Percentiles rank a stretch among this genome's conserved stretches.
Conservation (phyloP, 2,329 filamentous ascomycete genomes). For the Scedosporium apiospermum region DNA sequence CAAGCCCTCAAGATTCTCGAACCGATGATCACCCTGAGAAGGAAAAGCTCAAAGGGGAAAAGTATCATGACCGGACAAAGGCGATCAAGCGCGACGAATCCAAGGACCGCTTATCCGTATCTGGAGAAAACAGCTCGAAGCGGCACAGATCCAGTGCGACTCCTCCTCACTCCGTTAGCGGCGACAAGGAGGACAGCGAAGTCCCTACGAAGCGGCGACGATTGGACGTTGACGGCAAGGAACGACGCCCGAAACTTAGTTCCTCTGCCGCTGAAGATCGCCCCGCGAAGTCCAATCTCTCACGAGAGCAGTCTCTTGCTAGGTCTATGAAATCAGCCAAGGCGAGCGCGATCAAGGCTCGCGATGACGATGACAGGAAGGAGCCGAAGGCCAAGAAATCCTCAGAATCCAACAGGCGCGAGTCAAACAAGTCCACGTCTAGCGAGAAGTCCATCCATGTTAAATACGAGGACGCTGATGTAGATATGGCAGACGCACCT, state of each 20-base stretch:
- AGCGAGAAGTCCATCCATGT: slow-evolving; percentile 44
- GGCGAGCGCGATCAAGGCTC: slow-evolving; percentile 11
- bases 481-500: slow-evolving; percentile 41
- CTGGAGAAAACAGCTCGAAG: slow-evolving; percentile 45
- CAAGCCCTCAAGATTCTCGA: slow-evolving; percentile 39
- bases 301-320: slow-evolving; percentile 29
- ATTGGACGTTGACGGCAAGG: slow-evolving; percentile 43
- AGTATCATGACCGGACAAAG: slow-evolving; percentile 50
- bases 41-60: slow-evolving; percentile 35
- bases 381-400: slow-evolving; percentile 19
- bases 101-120: slow-evolving; percentile 40
- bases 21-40: slow-evolving; percentile 36
- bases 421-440: slow-evolving; percentile 28
- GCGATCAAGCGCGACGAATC: slow-evolving; percentile 53
- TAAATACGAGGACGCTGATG: slow-evolving; percentile 46
- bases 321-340: slow-evolving; percentile 13
- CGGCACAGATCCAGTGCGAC: slow-evolving; percentile 50
- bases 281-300: slow-evolving; percentile 29
- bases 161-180: slow-evolving; percentile 40
- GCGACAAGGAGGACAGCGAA: slow-evolving; percentile 44
- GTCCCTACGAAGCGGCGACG: slow-evolving; percentile 50
- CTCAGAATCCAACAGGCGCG: slow-evolving; percentile 29
- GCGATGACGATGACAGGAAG: slow-evolving; percentile 34
- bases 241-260: slow-evolving; percentile 34
- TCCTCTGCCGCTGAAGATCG: slow-evolving; percentile 34